phyloP scores from a whole-genome alignment of 306 rosid genomes.

The Inga leiocalycina region DNA sequence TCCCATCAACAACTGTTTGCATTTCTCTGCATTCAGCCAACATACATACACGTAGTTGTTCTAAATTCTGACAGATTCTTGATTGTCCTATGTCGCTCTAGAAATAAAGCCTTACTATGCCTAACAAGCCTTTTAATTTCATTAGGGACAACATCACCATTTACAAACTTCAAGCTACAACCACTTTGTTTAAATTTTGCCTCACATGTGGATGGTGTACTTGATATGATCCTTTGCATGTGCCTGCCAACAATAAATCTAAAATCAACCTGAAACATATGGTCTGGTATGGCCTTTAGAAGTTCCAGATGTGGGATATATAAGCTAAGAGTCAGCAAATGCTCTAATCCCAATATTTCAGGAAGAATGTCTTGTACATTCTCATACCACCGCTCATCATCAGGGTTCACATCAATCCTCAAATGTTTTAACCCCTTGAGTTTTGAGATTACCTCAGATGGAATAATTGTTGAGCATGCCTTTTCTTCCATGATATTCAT shows the following conservation, averaged over 20 bases:
- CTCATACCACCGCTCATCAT: constrained; percentile 32
- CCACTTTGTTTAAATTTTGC: not conserved
- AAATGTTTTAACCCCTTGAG: not conserved
- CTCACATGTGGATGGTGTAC: not conserved
- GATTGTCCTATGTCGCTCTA: constrained; percentile 11
- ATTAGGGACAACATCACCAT: not conserved
- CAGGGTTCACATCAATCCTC: constrained; percentile 25
- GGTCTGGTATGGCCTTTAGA: not conserved
- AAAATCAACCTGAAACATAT: not conserved
- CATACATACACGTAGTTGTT: too few relatives aligned
- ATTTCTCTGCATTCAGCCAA: too few relatives aligned
- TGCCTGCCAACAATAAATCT: not conserved
- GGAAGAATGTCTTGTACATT: not conserved
- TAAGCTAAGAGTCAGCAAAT: not conserved
- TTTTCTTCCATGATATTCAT: not conserved
- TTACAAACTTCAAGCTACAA: not conserved
- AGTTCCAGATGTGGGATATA: not conserved
- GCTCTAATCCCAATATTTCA: not conserved
- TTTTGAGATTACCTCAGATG: not conserved
- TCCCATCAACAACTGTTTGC: too few relatives aligned
- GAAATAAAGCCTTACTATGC: not conserved
- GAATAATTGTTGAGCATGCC: not conserved
- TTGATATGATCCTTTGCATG: not conserved
- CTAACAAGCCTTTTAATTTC: not conserved
- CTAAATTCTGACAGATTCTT: constrained; percentile 10